Evolutionary conservation across 139 green algal species (phyloP).

Genomic region (Mesotaenium endlicherianum): DNA sequence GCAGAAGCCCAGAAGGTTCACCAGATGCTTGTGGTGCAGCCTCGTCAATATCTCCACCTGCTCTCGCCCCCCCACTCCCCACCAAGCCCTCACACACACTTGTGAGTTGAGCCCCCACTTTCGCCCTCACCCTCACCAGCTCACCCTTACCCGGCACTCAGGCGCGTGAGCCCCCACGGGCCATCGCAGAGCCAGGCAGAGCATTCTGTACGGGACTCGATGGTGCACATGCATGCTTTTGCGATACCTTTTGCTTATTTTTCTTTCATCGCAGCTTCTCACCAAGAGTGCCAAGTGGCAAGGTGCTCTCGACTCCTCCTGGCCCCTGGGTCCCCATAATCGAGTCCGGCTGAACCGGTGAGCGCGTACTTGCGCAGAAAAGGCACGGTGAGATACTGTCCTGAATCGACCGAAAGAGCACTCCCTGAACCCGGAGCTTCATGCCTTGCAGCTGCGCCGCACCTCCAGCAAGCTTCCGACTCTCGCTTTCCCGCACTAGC

Average conservation of each 20-base stretch:
- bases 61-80: too few species aligned
- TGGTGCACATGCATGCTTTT: background rate
- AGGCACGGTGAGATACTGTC: too few species aligned
- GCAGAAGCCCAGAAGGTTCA: constrained; percentile 27
- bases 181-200: background rate
- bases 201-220: background rate
- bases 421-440: background rate
- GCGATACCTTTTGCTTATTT: background rate
- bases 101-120: background rate
- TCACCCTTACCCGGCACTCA: too few species aligned
- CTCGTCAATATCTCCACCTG: constrained; percentile 35
- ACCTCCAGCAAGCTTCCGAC: background rate
- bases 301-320: too few species aligned
- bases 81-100: background rate
- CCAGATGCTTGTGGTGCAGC: constrained; percentile 32
- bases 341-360: too few species aligned
- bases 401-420: too few species aligned
- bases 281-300: too few species aligned
- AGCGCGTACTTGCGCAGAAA: too few species aligned
- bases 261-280: background rate
- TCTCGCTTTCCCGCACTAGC: background rate
- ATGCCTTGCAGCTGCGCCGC: background rate
- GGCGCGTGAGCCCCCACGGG: too few species aligned
- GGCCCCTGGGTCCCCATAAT: too few species aligned
- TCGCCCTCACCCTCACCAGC: background rate